These are phyloP conservation scores for Brassica incana DNA, from an alignment of 345 rosid genomes.

Conservation along the genomic window DNA sequence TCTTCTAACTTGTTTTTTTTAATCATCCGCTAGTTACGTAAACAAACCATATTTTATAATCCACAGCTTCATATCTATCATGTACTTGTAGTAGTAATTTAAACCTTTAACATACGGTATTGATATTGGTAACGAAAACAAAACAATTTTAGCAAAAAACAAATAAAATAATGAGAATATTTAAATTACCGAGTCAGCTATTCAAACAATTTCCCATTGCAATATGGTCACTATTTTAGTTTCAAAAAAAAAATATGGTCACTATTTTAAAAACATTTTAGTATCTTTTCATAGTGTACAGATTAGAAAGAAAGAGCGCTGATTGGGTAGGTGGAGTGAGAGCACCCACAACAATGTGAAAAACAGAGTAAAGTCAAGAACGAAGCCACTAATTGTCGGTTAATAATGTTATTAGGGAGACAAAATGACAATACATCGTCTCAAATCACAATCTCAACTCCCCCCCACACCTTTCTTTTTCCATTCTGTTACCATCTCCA, in stretches of 20 bases:
- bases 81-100: neutral
- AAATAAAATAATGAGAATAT: neutral
- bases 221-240: slow-evolving; percentile 1
- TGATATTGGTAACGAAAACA: neutral
- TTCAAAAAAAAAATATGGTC: neutral
- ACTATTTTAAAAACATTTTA: neutral
- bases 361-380: slow-evolving; percentile 15
- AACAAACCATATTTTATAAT: neutral
- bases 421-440: slow-evolving; percentile 15
- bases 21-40: neutral
- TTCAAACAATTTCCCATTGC: slow-evolving; percentile 19
- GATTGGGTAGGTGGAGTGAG: slow-evolving; percentile 34
- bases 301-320: slow-evolving; percentile 11
- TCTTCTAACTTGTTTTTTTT: neutral
- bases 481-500: slow-evolving; percentile 25
- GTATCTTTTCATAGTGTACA: neutral
- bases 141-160: too few species aligned
- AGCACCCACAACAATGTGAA: slow-evolving; percentile 30
- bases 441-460: slow-evolving; percentile 22
- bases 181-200: slow-evolving; percentile 8
- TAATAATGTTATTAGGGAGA: slow-evolving; percentile 9
- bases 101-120: neutral
- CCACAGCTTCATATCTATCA: neutral
- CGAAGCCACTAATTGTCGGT: slow-evolving; percentile 35
- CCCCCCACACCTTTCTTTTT: slow-evolving; percentile 34